A percentile compares a stretch with the other conserved stretches of the same genome.
Evolutionary conservation across 1,284 basidiomycete species (phyloP).

Genomic region (Dichomitus squalens): DNA sequence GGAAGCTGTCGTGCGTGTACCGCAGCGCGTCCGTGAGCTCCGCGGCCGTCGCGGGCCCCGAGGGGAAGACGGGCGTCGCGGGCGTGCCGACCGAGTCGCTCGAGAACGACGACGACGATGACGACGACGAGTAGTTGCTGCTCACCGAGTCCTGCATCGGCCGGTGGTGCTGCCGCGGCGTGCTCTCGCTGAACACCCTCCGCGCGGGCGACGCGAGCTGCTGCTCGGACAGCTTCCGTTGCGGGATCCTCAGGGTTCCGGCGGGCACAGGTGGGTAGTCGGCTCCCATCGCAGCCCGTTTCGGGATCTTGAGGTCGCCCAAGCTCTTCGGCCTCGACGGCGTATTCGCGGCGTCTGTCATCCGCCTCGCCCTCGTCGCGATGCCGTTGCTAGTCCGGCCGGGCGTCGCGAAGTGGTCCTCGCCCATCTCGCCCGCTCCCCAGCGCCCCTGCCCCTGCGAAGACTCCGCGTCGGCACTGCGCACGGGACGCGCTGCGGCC

Average conservation of each 20-base stretch:
- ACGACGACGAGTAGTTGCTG: conserved; percentile 70
- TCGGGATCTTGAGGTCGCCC: conserved; percentile 50
- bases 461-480: conserved; percentile 34
- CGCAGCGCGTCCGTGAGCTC: conserved; percentile 74
- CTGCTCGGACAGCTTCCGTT: conserved; percentile 23
- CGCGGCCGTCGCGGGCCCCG: conserved; percentile 63
- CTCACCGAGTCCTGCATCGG: conserved; percentile 52
- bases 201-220: conserved; percentile 19
- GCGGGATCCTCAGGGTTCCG: conserved; percentile 11
- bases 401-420: conserved; percentile 23
- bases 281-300: conserved; percentile 25
- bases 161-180: conserved; percentile 42
- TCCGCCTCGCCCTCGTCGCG: conserved; percentile 25
- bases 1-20: conserved; percentile 83
- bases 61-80: conserved; percentile 61
- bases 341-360: conserved; percentile 31
- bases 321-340: conserved; percentile 54
- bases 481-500: conserved; percentile 40
- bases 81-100: conserved; percentile 41
- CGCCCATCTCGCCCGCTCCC: conserved; percentile 25
- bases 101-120: conserved; percentile 65
- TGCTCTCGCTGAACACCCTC: conserved; percentile 15
- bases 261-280: conserved; percentile 33
- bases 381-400: conserved; percentile 28
- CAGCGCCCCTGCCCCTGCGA: conserved; percentile 30